Evolutionary conservation across 2,329 filamentous ascomycete genomes (phyloP), one percentile per base, ranked within the genome.

Genomic region (Pestalotiopsis sp.): DNA sequence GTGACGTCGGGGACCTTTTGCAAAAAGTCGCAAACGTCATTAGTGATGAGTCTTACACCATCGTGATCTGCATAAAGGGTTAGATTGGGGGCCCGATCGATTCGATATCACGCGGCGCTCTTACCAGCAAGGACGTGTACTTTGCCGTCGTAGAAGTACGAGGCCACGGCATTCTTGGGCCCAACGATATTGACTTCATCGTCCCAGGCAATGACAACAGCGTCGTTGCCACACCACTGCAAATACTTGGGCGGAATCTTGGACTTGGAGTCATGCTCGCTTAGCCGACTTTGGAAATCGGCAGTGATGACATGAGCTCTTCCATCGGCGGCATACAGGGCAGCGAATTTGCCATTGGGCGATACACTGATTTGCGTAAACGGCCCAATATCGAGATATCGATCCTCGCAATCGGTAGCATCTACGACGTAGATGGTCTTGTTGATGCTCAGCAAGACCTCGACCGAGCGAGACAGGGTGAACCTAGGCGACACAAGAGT

Each of bases 211-310:
- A 99, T 90, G 36, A 97, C 89, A 3, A 96, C 92, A 14, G 95
- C 94, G 80, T 98, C 95, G 75, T 96, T 95, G 4, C 96, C 96
- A 79, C 96, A 99, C 96, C 96, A 99, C 75, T 96, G 92, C 70
- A 99, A 87, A 72, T 96, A 93, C 74, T 93, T 92, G 3, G 96
- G 96, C 1, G 91, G 87, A 4, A 94, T 97, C 78, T 92, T 92
- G 11, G 93, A 95, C 73, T 91, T 91, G 0, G 95, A 95, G 75
- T 97, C 91, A 77, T 98, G 95, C 81, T 98, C 95, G 77, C 94
- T 95, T 71, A 97, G 85, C 68, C 95, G 91, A 76, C 92, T 94
- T 78, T 97, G 94, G 78, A 98, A 98, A 79, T 99, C 95, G 75
- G 94, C 95, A 62, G 93, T 96, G 65, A 98, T 94, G 36, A 99